Base-by-base conservation (phyloP, 2,329 filamentous ascomycete species). In the Setomelanomma holmii region DNA sequence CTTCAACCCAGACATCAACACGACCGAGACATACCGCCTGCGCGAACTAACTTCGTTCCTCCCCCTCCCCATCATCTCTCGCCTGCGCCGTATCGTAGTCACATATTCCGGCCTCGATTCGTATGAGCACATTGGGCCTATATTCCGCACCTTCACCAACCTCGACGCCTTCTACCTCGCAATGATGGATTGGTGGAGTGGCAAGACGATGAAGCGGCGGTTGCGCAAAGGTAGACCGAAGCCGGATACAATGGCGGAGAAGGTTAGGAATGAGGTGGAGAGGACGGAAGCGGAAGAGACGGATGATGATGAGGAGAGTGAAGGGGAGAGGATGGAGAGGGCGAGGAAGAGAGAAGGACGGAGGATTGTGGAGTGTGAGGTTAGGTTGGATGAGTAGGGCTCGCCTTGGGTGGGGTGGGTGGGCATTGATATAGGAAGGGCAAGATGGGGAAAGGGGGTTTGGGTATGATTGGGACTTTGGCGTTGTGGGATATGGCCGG, bases 121-220 rank as follows among this genome's bases (percentile, higher is more conserved):
- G 1, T 57, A 50, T 17, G 20, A n/a, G 20, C 19, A 16, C 1
- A 51, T 57, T 1, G 56, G 54, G 5, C 24, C 54, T 2, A 16
- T 39, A 1, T 19, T 60, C 16, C 47, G 56, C 3, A 30, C 27
- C 2, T 55, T 53, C 17, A 27, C 35, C 8, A 14, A 16, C 0
- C 45, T 56, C 4, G 54, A 60, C 39, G 48, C 36, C n/a, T 21
- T 60, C 34, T 60, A 53, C 45, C 21, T 60, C 12, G 51, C 45
- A 5, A 56, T 58, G 49, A 44, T 50, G 14, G 58, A 61, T 40
- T 40, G 16, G 34, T 55, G 45, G 39, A 49, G 47, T 16, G 27
- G 16, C 4, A 35, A 36, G 4, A 16, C 23, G 5, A 45, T 52
- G 17, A 49, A 20, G 24, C 17, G 19, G 40, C 1, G 34, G 17